phyloP scores from a whole-genome alignment of 139 green algal genomes.

The Coccomyxa sp. region DNA sequence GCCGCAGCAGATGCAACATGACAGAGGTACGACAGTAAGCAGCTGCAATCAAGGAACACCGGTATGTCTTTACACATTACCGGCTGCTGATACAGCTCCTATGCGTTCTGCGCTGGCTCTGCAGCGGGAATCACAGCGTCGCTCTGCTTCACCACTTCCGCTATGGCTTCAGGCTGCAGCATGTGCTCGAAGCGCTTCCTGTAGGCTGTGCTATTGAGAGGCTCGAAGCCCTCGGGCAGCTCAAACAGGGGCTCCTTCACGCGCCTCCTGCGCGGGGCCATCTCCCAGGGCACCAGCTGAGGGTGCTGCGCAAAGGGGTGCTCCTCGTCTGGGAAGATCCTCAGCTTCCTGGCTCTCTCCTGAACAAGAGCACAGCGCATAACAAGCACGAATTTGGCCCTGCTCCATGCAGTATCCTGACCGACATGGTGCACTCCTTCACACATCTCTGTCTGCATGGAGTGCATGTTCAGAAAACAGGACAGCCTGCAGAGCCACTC shows the following conservation, averaged over 20 bases:
- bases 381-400: neutral
- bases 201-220: slow-evolving; percentile 67
- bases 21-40: no score
- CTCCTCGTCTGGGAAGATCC: slow-evolving; percentile 65
- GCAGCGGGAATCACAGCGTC: neutral
- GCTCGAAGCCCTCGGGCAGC: slow-evolving; percentile 64
- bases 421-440: neutral
- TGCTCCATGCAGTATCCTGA: neutral
- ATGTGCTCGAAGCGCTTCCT: slow-evolving; percentile 35
- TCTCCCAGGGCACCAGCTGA: slow-evolving; percentile 52
- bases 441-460: no score
- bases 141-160: no score
- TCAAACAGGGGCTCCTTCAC: slow-evolving; percentile 50
- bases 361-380: slow-evolving; percentile 2
- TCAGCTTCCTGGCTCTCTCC: slow-evolving; percentile 70
- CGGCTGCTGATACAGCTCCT: no score
- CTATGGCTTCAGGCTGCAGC: no score
- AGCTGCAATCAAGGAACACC: neutral
- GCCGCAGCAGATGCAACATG: no score
- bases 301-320: slow-evolving; percentile 64
- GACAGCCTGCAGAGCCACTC: no score
- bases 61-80: neutral
- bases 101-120: no score
- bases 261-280: slow-evolving; percentile 46
- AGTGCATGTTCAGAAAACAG: no score